These are phyloP conservation scores for Draba incana DNA, from an alignment of 345 rosid genomes.

Conservation along the genomic window DNA sequence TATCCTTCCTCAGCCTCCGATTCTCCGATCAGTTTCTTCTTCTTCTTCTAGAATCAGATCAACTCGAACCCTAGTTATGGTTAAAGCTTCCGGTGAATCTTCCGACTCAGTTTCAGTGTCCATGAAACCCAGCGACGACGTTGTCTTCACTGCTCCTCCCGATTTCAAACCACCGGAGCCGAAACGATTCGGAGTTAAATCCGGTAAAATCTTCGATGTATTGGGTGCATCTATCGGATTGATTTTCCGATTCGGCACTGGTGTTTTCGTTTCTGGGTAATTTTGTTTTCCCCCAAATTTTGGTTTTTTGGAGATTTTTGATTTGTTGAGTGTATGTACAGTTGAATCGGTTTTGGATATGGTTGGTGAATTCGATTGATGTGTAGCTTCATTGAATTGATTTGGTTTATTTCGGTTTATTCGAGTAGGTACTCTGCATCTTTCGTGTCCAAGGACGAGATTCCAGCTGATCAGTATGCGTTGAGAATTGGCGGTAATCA, in stretches of 20 bases:
- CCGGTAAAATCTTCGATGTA: constrained; percentile 63
- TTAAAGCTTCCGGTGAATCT: constrained; percentile 55
- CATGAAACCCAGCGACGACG: constrained; percentile 41
- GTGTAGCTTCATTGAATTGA: background rate
- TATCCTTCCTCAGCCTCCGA: constrained; percentile 51
- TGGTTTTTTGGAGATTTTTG: background rate
- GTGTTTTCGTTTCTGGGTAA: constrained; percentile 81
- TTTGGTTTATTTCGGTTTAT: constrained; percentile 7
- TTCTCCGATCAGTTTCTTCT: constrained; percentile 42
- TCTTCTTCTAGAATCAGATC: constrained; percentile 37
- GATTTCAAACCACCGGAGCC: constrained; percentile 64
- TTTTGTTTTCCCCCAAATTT: background rate
- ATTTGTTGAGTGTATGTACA: background rate
- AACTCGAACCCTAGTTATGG: constrained; percentile 39
- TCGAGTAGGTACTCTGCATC: constrained; percentile 77
- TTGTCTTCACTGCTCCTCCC: constrained; percentile 40
- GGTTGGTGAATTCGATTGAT: background rate
- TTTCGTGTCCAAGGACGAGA: constrained; percentile 64
- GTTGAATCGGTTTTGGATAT: background rate
- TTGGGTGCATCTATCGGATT: constrained; percentile 71
- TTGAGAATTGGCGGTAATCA: constrained; percentile 65
- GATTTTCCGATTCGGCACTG: constrained; percentile 77
- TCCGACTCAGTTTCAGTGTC: constrained; percentile 46
- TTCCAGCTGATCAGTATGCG: constrained; percentile 76
- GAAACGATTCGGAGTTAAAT: constrained; percentile 59